Evolutionary conservation across 2,329 filamentous ascomycete species (phyloP).

Genomic region (Aspergillus intermedius): DNA sequence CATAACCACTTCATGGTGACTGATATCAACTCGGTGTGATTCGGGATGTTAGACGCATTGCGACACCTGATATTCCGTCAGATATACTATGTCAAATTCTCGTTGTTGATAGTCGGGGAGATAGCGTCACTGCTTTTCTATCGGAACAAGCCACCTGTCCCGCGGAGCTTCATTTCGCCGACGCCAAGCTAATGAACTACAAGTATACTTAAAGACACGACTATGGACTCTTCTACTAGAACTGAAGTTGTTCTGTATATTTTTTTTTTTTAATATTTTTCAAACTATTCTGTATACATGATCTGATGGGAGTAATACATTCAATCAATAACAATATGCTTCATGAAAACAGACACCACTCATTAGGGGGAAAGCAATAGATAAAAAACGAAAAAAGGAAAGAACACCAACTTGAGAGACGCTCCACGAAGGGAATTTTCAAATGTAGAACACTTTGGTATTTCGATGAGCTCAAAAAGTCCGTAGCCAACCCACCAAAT

Average conservation of each 20-base stretch:
- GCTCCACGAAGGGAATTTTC: conserved; percentile 2
- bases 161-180: conserved; percentile 33
- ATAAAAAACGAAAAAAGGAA: conserved; percentile 5
- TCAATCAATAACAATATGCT: conserved; percentile 18
- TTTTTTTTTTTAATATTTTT: conserved; percentile 1
- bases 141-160: conserved; percentile 32
- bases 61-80: conserved; percentile 16
- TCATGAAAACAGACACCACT: conserved; percentile 19
- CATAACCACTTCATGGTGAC: conserved; percentile 32
- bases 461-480: conserved; percentile 15
- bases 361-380: background rate
- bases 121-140: conserved; percentile 1
- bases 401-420: conserved; percentile 3
- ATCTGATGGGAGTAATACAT: conserved; percentile 19
- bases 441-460: conserved; percentile 17
- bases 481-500: conserved; percentile 19
- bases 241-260: background rate
- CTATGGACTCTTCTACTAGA: too few relatives aligned
- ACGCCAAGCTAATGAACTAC: conserved; percentile 4
- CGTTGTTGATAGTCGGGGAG: background rate
- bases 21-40: conserved; percentile 12
- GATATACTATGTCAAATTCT: conserved; percentile 3
- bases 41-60: conserved; percentile 27
- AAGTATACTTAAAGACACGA: background rate
- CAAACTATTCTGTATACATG: conserved; percentile 26